Base-by-base conservation (phyloP, 2,329 filamentous ascomycete genomes). In the Bipolaris bicolor region DNA sequence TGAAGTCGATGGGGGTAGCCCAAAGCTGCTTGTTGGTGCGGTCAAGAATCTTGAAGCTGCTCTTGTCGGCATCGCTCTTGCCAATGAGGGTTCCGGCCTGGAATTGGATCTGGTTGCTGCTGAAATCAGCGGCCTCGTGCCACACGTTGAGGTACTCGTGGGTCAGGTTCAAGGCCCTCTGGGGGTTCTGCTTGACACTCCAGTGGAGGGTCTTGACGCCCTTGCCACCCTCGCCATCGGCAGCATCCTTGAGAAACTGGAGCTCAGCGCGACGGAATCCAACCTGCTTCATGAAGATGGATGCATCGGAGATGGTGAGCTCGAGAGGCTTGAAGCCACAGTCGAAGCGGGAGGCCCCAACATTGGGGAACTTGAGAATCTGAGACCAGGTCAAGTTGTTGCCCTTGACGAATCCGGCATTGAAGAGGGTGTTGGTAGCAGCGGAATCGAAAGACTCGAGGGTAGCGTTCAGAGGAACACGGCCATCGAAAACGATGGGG, bases 181-280 rank as follows among this genome's bases (percentile, higher is more conserved):
- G 66, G 3, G 72, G 57, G 62, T 88, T 84, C 66, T 84, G 82
- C 71, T 79, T 79, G 31, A 88, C 67, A 63, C 82, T 84, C 73
- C 85, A 88, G 74, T 88, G 86, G 49, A 88, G 79, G 1, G 85
- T 87, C 76, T 86, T 87, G 56, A 86, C 73, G 26, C 84, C 85
- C 24, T 71, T 70, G 36, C 80, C 83, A 20, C 81, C 83, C n/a
- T 75, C 62, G 50, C 86, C 84, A 41, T 80, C 80, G 51, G 83
- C 78, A 16, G 76, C 83, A 81, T 76, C 81, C 76, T 63, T 78
- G 72, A 82, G 78, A 52, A 85, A 76, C 45, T 76, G 79, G 50
- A 87, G 78, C 58, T 86, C 85, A 1, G 83, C 83, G 60, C 86
- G 84, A 39, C 86, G 81, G 77, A 88, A 88, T 18, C 86, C 86